Evolutionary conservation across 306 rosid genomes (phyloP).

Genomic region (Aeschynomene evenia): DNA sequence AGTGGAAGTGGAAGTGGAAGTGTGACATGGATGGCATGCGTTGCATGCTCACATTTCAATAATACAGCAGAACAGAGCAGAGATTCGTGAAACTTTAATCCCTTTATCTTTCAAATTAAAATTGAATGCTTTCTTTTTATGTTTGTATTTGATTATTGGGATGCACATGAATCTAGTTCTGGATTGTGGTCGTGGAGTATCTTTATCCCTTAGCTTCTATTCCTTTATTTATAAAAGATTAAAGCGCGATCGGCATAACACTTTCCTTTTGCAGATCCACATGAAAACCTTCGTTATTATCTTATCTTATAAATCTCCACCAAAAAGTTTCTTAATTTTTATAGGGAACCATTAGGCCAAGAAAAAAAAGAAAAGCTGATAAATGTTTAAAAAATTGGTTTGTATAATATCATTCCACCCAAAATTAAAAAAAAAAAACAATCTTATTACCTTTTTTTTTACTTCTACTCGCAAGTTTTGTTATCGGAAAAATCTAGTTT

Average conservation of each 20-base stretch:
- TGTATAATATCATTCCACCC: background rate
- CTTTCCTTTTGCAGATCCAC: background rate
- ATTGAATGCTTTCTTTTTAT: conserved; percentile 20
- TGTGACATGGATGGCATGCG: conserved; percentile 44
- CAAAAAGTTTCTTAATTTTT: background rate
- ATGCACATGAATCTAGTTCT: background rate
- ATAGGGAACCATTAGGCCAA: background rate
- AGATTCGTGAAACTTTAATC: conserved; percentile 28
- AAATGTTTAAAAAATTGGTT: background rate
- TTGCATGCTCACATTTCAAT: conserved; percentile 29
- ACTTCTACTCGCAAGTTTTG: too few relatives aligned
- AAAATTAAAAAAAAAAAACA: too few relatives aligned
- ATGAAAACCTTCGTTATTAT: background rate
- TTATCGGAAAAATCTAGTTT: too few relatives aligned
- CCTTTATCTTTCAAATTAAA: conserved; percentile 18
- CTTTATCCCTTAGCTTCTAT: conserved; percentile 9
- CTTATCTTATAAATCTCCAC: background rate
- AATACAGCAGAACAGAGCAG: too few relatives aligned
- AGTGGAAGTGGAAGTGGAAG: conserved; percentile 29
- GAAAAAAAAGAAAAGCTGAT: background rate
- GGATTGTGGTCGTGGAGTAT: conserved; percentile 11
- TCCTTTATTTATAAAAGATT: conserved; percentile 9
- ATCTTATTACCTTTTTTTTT: too few relatives aligned
- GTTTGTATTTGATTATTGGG: background rate
- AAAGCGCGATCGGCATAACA: conserved; percentile 2